Base-by-base conservation (phyloP, 306 rosid genomes). In the Erythrophleum fordii region DNA sequence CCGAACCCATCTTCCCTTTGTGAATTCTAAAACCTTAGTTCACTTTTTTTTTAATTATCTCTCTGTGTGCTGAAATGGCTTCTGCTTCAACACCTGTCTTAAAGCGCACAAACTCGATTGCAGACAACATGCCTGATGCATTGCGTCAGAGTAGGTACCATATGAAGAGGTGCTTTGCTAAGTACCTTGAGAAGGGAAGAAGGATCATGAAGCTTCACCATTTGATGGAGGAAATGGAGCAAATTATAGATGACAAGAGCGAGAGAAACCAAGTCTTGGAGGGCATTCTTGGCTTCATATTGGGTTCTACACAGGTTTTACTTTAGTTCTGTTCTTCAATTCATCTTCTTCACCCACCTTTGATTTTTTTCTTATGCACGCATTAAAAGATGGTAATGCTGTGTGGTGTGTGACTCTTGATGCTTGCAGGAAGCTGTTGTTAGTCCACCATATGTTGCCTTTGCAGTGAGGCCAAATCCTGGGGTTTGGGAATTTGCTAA, bases 131-230 rank as follows among this genome's bases (percentile, higher is more conserved):
- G 92, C 93, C 95, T 0, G 97, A 94, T n/a, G 98, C 97, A 22
- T 80, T 88, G 83, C 83, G 83, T 83, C 93, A 91, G 75, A 92
- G 93, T 78, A 62, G 91, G 78, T 85, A 86, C 86, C 89, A 90
- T 71, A 92, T 94, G 97, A 92, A 90, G 84, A 90, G 69, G 84
- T 92, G 97, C 83, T 94, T 92, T 77, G 91, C 90, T 6, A 94
- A 88, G 90, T 91, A 82, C 88, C 51, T 90, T 14, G 97, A 86
- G 45, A 83, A 92, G 65, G 98, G 98, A 6, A 91, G 42, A 51
- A 92, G 98, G 87, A 77, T 85, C 2, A 86, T 92, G 87, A 91
- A 92, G 35, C 87, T 72, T 82, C 79, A 81, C 58, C 88, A 94
- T 69, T 85, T 94, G 87, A 90, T 91, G 97, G 91, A 79, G 61